Percentiles rank a stretch among this genome's conserved stretches.
phyloP scores from a whole-genome alignment of 164 flowering plant genomes.

The Dillenia suffruticosa region DNA sequence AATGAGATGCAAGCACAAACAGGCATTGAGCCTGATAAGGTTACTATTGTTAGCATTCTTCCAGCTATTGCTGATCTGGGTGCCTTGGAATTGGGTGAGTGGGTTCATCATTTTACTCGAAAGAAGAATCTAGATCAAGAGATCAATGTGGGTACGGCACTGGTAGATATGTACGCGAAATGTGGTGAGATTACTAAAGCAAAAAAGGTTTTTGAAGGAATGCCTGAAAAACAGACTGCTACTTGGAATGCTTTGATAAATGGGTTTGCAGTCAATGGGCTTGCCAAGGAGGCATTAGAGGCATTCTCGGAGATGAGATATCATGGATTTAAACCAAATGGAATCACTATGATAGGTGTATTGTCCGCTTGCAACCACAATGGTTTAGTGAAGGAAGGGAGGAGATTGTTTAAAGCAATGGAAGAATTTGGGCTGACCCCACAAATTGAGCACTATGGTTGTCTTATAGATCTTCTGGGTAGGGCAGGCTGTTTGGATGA shows the following conservation, averaged over 20 bases:
- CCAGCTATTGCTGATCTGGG: conserved; percentile 85
- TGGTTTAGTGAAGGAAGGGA: conserved; percentile 80
- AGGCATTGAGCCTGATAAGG: conserved; percentile 51
- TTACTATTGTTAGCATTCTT: conserved; percentile 58
- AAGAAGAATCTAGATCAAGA: conserved; percentile 43
- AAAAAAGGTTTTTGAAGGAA: conserved; percentile 38
- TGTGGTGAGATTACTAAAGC: conserved; percentile 66
- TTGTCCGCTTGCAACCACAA: conserved; percentile 78
- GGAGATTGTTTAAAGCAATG: conserved; percentile 57
- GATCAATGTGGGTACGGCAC: conserved; percentile 52
- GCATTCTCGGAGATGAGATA: conserved; percentile 48
- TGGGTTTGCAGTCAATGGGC: conserved; percentile 74
- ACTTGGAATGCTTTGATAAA: conserved; percentile 84
- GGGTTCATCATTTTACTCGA: conserved; percentile 53
- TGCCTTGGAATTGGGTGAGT: conserved; percentile 58
- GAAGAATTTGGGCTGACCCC: conserved; percentile 36
- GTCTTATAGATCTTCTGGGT: conserved; percentile 73
- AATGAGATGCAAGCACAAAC: conserved; percentile 45
- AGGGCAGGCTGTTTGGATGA: conserved; percentile 75
- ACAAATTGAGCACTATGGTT: conserved; percentile 72
- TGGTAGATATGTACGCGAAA: conserved; percentile 80
- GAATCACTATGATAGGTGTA: conserved; percentile 60
- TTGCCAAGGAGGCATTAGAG: conserved; percentile 56
- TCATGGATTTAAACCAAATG: conserved; percentile 48
- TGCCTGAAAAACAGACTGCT: conserved; percentile 34